Evolutionary conservation across 1,284 basidiomycete genomes (phyloP).

Genomic region (Boletus putidus): DNA sequence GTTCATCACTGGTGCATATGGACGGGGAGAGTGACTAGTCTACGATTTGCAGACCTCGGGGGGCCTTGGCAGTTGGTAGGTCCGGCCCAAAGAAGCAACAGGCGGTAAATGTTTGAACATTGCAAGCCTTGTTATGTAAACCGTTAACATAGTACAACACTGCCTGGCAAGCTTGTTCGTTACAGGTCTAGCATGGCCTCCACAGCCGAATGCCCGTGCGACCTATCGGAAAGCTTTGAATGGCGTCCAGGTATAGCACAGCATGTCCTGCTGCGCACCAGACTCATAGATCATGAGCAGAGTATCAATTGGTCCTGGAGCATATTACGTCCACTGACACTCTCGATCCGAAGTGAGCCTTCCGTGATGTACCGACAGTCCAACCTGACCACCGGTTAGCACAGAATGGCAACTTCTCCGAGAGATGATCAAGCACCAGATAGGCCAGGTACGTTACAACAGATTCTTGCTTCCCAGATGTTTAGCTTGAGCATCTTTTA

Average conservation of each 20-base stretch:
- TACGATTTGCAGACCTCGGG: too few species aligned
- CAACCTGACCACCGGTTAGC: constrained; percentile 43
- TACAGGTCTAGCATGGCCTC: constrained; percentile 23
- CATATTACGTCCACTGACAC: constrained; percentile 69
- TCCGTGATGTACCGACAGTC: background rate
- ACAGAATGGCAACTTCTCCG: constrained; percentile 74
- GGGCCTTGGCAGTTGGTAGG: too few species aligned
- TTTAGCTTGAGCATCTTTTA: constrained; percentile 30
- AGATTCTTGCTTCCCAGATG: background rate
- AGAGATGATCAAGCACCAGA: constrained; percentile 69
- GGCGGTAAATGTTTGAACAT: too few species aligned
- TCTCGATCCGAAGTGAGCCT: constrained; percentile 58
- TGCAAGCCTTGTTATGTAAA: background rate
- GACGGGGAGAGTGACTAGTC: too few species aligned
- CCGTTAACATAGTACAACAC: too few species aligned
- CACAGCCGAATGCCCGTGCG: constrained; percentile 13
- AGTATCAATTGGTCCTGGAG: constrained; percentile 62
- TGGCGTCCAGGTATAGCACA: constrained; percentile 49
- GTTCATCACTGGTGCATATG: too few species aligned
- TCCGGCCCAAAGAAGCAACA: too few species aligned
- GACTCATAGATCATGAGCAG: constrained; percentile 40
- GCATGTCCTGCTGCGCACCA: background rate
- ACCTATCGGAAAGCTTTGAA: constrained; percentile 37
- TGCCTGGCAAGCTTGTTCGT: background rate
- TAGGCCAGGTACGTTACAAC: constrained; percentile 53